Percentiles rank a stretch among this genome's conserved stretches.
phyloP scores from a whole-genome alignment of 495 filamentous ascomycete genomes.

The Copromyces sp. region DNA sequence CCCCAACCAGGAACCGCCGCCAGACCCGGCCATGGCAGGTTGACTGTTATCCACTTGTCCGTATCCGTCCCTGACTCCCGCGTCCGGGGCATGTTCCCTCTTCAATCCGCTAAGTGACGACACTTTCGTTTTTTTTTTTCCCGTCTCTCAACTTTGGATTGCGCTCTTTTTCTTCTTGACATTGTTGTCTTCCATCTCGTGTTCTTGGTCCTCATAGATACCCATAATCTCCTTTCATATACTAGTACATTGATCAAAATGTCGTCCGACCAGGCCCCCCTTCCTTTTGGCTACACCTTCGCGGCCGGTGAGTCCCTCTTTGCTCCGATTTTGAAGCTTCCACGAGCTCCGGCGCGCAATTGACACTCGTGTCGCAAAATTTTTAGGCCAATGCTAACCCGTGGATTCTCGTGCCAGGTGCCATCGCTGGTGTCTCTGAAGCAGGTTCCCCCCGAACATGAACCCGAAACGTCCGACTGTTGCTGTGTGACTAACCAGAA shows the following conservation, averaged over 20 bases:
- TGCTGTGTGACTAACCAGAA: neutral
- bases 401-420: slow-evolving; percentile 8
- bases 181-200: neutral
- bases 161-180: slow-evolving; percentile 4
- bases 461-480: neutral
- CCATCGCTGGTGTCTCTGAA: slow-evolving; percentile 22
- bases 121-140: neutral
- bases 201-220: neutral
- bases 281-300: slow-evolving; percentile 27
- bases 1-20: neutral
- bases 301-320: slow-evolving; percentile 19
- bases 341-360: neutral
- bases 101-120: slow-evolving; percentile 2
- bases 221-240: neutral
- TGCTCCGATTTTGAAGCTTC: neutral
- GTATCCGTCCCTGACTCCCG: neutral
- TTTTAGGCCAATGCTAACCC: slow-evolving; percentile 10
- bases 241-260: slow-evolving; percentile 10
- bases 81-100: neutral
- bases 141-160: slow-evolving; percentile 3
- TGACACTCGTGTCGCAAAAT: neutral
- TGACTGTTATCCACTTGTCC: neutral
- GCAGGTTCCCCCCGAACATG: slow-evolving; percentile 5
- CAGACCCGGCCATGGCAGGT: neutral
- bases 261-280: slow-evolving; percentile 21